Percentiles rank a stretch among this genome's conserved stretches.
Conservation (phyloP, 169 alveolate genomes). For the Cryptosporidium ubiquitum region DNA sequence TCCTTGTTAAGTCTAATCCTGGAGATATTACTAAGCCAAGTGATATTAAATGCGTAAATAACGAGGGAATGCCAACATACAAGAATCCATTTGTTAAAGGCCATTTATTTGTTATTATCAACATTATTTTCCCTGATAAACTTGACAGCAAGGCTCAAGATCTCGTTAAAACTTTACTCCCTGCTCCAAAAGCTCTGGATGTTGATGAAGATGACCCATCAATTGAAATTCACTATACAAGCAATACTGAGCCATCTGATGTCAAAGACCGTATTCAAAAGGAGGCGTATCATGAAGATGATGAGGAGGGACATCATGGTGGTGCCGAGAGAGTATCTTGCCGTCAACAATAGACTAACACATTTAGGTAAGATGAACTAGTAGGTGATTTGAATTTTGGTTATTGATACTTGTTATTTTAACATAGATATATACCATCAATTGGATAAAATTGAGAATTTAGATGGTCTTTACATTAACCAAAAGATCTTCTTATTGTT, state of each 20-base stretch:
- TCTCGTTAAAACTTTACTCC: constrained; percentile 25
- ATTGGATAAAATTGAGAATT: neutral
- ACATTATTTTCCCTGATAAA: constrained; percentile 92
- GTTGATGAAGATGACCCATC: constrained; percentile 61
- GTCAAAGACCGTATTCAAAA: constrained; percentile 66
- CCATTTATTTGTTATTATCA: constrained; percentile 91
- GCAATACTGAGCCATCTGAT: constrained; percentile 68
- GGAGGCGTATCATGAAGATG: constrained; percentile 78
- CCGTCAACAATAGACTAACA: constrained; percentile 72
- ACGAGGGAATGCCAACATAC: constrained; percentile 96
- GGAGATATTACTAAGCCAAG: constrained; percentile 92
- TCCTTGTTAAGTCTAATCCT: constrained; percentile 84
- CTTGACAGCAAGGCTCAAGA: constrained; percentile 62
- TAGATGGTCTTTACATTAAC: neutral
- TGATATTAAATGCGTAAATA: constrained; percentile 89
- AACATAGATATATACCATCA: neutral
- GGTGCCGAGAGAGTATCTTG: constrained; percentile 77
- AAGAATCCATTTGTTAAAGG: constrained; percentile 94
- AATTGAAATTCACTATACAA: constrained; percentile 65
- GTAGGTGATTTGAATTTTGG: neutral
- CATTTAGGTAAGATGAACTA: neutral
- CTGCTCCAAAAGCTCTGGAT: constrained; percentile 50
- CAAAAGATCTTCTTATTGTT: neutral
- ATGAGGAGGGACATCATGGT: constrained; percentile 76
- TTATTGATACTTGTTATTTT: neutral